Conservation (phyloP, 306 rosid genomes). For the Vigna radiata region DNA sequence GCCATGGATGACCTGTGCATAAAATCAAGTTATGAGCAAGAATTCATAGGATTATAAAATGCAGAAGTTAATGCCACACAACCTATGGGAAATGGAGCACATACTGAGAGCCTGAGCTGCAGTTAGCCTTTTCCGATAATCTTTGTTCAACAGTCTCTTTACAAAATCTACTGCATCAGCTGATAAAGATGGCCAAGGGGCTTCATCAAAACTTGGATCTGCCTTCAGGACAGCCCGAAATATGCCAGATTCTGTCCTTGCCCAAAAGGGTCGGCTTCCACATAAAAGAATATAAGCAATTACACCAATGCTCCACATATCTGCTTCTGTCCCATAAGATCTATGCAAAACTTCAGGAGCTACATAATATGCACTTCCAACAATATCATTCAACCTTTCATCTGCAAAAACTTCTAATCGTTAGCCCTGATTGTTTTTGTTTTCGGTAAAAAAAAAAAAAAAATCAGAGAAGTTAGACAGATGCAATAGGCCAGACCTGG, state of each 20-base stretch:
- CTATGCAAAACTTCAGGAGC: constrained; percentile 51
- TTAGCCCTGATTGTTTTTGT: constrained; percentile 32
- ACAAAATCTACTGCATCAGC: constrained; percentile 79
- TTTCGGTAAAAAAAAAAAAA: not conserved
- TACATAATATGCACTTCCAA: constrained; percentile 53
- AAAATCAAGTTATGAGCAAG: constrained; percentile 34
- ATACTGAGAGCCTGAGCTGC: constrained; percentile 81
- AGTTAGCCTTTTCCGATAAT: constrained; percentile 73
- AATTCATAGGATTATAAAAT: not conserved
- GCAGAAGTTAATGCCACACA: constrained; percentile 16
- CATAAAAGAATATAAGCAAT: constrained; percentile 54
- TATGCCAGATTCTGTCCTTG: constrained; percentile 86
- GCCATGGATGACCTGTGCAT: constrained; percentile 84
- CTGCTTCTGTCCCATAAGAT: constrained; percentile 49
- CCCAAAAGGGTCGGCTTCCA: constrained; percentile 95
- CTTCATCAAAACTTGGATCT: constrained; percentile 83
- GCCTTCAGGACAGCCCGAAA: constrained; percentile 85
- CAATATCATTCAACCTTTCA: constrained; percentile 89
- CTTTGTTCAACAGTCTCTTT: constrained; percentile 76
- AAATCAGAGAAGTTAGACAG: constrained; percentile 1
- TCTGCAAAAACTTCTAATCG: constrained; percentile 53
- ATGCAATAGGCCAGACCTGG: constrained; percentile 64
- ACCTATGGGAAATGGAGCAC: constrained; percentile 40
- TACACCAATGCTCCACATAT: constrained; percentile 52
- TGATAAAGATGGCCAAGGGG: constrained; percentile 90